Conservation (phyloP, 2,329 filamentous ascomycete species). For the Fusarium transvaalense region DNA sequence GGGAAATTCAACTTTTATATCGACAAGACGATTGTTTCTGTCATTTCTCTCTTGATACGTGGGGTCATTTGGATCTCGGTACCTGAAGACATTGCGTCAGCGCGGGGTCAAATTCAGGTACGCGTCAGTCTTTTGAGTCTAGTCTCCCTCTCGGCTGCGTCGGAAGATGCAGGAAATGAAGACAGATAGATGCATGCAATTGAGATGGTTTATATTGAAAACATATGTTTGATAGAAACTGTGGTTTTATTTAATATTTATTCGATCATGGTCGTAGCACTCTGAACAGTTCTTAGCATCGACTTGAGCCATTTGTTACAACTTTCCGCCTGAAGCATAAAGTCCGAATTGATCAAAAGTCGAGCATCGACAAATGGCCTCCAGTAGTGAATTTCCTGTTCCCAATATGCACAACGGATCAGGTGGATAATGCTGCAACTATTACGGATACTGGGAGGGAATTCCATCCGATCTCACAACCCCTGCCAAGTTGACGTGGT, state of each 20-base stretch:
- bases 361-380: too few relatives aligned
- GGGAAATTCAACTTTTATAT: too few relatives aligned
- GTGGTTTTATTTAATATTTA: rapidly evolving
- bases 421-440: background rate
- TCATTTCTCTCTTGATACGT: background rate
- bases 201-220: background rate
- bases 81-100: constrained; percentile 13
- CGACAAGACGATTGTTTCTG: background rate
- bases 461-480: background rate
- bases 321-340: background rate
- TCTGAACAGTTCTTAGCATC: rapidly evolving
- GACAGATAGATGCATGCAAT: background rate
- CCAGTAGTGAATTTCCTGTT: background rate
- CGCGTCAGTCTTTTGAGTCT: constrained; percentile 1
- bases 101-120: constrained; percentile 7
- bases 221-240: background rate
- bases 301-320: background rate
- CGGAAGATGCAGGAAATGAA: background rate
- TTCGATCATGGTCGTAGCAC: background rate
- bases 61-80: background rate
- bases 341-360: background rate
- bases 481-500: constrained; percentile 3
- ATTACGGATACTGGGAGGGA: background rate
- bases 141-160: background rate
- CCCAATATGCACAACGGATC: background rate